phyloP scores from a whole-genome alignment of 345 rosid genomes.

The Eucalyptus erythrocorys region DNA sequence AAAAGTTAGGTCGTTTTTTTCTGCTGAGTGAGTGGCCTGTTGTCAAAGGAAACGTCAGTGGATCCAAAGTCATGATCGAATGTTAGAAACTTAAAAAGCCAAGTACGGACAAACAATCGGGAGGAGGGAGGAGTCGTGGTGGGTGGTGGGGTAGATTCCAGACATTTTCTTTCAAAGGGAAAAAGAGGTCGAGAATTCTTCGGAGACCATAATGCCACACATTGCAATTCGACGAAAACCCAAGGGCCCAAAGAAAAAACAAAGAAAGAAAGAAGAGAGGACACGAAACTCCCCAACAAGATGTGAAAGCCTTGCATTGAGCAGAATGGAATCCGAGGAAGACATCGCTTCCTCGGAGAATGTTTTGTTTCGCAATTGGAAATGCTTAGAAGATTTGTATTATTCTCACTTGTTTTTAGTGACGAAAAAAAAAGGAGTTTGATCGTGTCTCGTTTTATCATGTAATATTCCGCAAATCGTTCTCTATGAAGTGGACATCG shows the following conservation, averaged over 20 bases:
- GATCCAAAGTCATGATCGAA: neutral
- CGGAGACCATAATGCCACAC: neutral
- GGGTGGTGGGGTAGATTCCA: neutral
- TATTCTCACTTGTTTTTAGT: neutral
- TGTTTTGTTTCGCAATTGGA: neutral
- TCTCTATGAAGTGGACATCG: neutral
- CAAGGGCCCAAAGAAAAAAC: neutral
- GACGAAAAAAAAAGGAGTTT: neutral
- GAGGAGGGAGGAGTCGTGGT: neutral
- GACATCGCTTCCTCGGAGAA: neutral
- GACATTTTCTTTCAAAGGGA: neutral
- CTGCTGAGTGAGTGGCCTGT: neutral
- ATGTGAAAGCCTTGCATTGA: neutral
- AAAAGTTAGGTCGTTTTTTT: neutral
- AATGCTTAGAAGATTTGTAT: neutral
- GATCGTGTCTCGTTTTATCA: neutral
- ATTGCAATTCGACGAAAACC: neutral
- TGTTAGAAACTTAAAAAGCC: neutral
- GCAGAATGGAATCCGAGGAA: neutral
- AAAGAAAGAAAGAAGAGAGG: neutral
- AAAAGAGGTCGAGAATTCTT: neutral
- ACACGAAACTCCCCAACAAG: neutral
- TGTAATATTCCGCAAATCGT: neutral
- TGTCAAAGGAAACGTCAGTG: neutral
- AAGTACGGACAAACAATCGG: neutral